Percentiles rank a stretch among this genome's conserved stretches.
phyloP scores from a whole-genome alignment of 1,284 basidiomycete genomes.

The Clitocybe nebularis region DNA sequence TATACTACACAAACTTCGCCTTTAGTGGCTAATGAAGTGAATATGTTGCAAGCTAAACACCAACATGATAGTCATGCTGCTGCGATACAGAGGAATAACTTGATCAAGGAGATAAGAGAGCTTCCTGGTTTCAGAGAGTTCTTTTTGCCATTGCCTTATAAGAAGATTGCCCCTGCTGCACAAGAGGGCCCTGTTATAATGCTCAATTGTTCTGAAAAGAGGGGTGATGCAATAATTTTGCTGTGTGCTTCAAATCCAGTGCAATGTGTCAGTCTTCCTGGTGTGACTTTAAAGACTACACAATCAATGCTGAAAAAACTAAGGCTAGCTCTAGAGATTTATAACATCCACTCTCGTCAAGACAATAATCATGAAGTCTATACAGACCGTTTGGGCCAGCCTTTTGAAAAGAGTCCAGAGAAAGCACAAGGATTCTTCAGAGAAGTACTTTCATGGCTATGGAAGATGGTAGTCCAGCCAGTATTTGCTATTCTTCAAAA shows the following conservation, averaged over 20 bases:
- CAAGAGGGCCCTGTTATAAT: slow-evolving; percentile 15
- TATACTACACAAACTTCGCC: too few relatives aligned
- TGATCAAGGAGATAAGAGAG: slow-evolving; percentile 12
- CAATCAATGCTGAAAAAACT: background rate
- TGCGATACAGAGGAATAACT: too few relatives aligned
- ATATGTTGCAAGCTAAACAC: too few relatives aligned
- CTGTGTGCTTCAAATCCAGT: slow-evolving; percentile 1
- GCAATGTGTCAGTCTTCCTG: slow-evolving; percentile 7
- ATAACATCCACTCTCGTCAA: background rate
- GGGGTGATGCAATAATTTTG: slow-evolving; percentile 17
- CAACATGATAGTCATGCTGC: too few relatives aligned
- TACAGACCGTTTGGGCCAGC: too few relatives aligned
- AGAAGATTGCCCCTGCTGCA: slow-evolving; percentile 8
- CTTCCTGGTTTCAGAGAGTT: slow-evolving; percentile 14
- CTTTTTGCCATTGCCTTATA: slow-evolving; percentile 14
- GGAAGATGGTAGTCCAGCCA: background rate
- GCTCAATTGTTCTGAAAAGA: slow-evolving; percentile 10
- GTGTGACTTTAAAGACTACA: background rate
- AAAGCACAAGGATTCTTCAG: background rate
- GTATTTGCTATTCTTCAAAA: background rate
- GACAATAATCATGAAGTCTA: too few relatives aligned
- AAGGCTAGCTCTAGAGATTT: background rate
- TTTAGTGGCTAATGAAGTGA: too few relatives aligned
- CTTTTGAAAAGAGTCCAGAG: background rate
- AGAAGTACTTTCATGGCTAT: slow-evolving; percentile 2